Base-by-base conservation (phyloP, 129 eudicot genomes). In the Saussurea involucrata region DNA sequence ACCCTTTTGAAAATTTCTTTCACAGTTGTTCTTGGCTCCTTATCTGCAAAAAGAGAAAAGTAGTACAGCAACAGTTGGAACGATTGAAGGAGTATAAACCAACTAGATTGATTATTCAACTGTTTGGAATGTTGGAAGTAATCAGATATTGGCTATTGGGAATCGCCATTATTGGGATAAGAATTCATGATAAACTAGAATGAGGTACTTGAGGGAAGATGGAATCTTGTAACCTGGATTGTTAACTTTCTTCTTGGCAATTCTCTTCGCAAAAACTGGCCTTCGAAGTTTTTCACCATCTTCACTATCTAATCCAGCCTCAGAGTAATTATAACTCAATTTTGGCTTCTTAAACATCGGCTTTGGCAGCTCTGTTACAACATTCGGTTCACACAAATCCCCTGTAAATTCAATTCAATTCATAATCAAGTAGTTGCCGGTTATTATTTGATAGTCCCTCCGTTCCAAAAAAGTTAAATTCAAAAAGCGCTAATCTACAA, bases 331-430 rank as follows among this genome's bases (percentile, higher is more conserved):
- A 57, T 40, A 58, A 5, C 66, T 74, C 80, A 87, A 60, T 78
- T 81, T 94, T 5, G 89, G 92, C 81, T 68, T 91, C 82, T 75
- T 91, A 76, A 86, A 85, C 84, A 81, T 4, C n/a, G 81, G 79
- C 46, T 91, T 84, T 4, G 96, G 93, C 80, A 88, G 32, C 75
- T 94, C 88, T 0, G 97, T 94, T 74, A 94, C 90, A 64, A 94
- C 77, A 32, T 70, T 81, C 6, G 84, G 86, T 86, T 82, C 96
- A 40, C 81, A 79, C 69, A 64, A 74, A 57, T 86, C 85, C 69
- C 68, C 96, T 92, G 87, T 57, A 85, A 68, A 81, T 20, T 60
- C 9, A 71, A 66, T 46, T 17, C 64, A 53, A 33, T 68, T 42
- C 69, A 64, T 36, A 44, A 42, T 40, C 71, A 74, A 11, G 40